Evolutionary conservation across 805 yeast species (phyloP).

Genomic region (Isabelozyma pseudorhagii): DNA sequence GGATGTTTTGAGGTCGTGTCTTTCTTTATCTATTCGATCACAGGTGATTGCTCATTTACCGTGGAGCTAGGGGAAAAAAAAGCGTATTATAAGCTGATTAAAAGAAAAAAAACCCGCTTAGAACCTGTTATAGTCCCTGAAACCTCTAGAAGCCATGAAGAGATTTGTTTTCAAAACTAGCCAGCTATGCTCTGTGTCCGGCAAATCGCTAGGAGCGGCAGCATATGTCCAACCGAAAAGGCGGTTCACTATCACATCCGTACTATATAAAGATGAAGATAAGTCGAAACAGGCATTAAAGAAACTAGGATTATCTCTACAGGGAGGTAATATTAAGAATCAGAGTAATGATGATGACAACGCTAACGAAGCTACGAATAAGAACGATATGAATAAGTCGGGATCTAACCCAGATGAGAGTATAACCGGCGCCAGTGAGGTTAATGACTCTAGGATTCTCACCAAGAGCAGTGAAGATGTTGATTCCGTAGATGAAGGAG

Average conservation of each 20-base stretch:
- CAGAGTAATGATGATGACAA: not conserved
- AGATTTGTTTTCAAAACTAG: not conserved
- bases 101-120: too few relatives aligned
- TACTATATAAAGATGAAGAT: conserved; percentile 13
- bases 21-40: not conserved
- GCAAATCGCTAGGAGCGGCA: not conserved
- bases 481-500: not conserved
- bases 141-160: not conserved
- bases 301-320: conserved; percentile 28
- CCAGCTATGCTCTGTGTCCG: not conserved
- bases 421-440: not conserved
- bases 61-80: not conserved
- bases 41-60: not conserved
- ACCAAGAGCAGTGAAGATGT: not conserved
- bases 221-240: not conserved
- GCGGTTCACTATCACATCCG: not conserved
- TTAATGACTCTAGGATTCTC: not conserved
- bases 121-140: too few relatives aligned
- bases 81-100: not conserved
- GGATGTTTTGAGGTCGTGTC: not conserved
- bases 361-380: not conserved
- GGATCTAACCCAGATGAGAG: not conserved
- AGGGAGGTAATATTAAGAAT: conserved; percentile 25
- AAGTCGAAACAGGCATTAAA: conserved; percentile 25
- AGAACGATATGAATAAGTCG: not conserved